Conservation (phyloP, 192 early-diverging fungal genomes). For the Rhizoclosmatium globosum region DNA sequence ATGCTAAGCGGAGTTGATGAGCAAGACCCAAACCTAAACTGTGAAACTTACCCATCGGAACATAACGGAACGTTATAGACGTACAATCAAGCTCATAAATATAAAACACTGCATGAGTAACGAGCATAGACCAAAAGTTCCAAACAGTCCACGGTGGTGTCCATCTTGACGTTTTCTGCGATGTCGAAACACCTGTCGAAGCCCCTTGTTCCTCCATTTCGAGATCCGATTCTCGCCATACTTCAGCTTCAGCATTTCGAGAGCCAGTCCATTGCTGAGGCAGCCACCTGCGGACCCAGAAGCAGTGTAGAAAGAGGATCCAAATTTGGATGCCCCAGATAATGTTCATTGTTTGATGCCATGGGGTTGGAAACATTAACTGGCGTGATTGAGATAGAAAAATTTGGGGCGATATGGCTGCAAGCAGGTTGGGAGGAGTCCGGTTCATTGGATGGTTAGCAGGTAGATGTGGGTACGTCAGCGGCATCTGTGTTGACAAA, state of each 20-base stretch:
- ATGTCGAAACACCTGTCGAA: not conserved
- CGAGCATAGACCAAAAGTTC: slow-evolving; percentile 33
- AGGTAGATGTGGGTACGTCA: too few relatives aligned
- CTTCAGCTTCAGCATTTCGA: not conserved
- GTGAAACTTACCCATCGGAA: slow-evolving; percentile 28
- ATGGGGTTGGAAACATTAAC: slow-evolving; percentile 25
- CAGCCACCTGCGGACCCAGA: slow-evolving; percentile 18
- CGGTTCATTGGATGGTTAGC: not conserved
- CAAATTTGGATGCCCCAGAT: slow-evolving; percentile 33
- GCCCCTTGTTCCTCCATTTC: not conserved
- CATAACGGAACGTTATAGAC: slow-evolving; percentile 16
- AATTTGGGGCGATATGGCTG: not conserved
- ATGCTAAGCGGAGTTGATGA: not conserved
- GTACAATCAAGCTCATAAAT: slow-evolving; percentile 30
- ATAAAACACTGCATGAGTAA: slow-evolving; percentile 29
- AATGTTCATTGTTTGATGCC: slow-evolving; percentile 18
- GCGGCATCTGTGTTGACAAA: too few relatives aligned
- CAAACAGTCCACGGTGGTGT: slow-evolving; percentile 19
- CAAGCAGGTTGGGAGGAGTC: not conserved
- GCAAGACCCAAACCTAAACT: not conserved
- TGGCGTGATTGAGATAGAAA: slow-evolving; percentile 14
- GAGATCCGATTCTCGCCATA: not conserved
- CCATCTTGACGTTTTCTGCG: slow-evolving; percentile 5
- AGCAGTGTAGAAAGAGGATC: slow-evolving; percentile 26
- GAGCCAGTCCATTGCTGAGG: slow-evolving; percentile 10